Base-by-base conservation (phyloP, 306 rosid species). In the Lagenaria siceraria region DNA sequence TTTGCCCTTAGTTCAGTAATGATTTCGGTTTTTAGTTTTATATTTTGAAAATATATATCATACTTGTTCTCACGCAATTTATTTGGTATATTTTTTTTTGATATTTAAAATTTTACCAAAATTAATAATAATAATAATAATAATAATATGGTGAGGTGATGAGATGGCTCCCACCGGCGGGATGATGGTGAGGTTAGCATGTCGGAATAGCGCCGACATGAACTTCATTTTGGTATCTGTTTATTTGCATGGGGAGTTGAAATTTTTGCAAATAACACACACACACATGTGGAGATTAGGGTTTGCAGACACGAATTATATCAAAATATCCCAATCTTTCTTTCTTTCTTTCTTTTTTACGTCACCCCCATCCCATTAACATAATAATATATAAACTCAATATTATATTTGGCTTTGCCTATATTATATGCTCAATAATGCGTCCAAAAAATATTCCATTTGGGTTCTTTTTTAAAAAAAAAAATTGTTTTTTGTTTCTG, bases 131-230 rank as follows among this genome's bases (percentile, higher is more conserved):
- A 7, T 9, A 42, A 42, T 42, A 42, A 42, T 42, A 2, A 42
- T 42, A 10, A 40, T 40, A n/a, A 33, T 33, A 33, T 4, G 46
- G 46, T 40, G 46, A 40, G 46, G 53, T 48, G 7, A 17, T 51
- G 55, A 51, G 55, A 51, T 51, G 55, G 55, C 55, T 4, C 8
- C 55, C 55, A 51, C 55, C 55, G 55, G 55, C 55, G 55, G n/a
- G 55, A 51, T 51, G 55, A 51, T 65, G 65, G 51, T 78, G 78
- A 80, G 84, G 69, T 46, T 68, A 78, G 72, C 83, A 85, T 83
- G 86, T 83, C 79, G 83, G 84, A 80, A 70, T 70, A 38, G 82
- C 82, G 77, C 81, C 83, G 86, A 86, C 80, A 78, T 78, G 38
- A n/a, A 27, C 38, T 72, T 78, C 24, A 53, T 71, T 68, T 46